Evolutionary conservation across 1,284 basidiomycete species (phyloP), one percentile per base, ranked within the genome.

Genomic region (Cystobasidium pallidum): DNA sequence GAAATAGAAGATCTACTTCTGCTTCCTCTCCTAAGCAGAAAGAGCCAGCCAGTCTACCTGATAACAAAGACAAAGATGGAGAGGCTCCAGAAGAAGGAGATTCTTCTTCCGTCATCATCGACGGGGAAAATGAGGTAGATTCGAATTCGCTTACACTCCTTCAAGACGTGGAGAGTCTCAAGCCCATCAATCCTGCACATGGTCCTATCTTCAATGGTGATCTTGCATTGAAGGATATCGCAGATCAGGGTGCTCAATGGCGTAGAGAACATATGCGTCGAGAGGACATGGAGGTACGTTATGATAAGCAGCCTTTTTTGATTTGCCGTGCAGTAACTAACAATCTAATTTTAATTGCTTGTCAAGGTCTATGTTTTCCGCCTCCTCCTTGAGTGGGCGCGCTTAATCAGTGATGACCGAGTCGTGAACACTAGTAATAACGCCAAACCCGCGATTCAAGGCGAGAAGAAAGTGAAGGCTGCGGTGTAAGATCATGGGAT

Each of bases 191-290:
- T 17, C 82, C 81, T 26, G 67, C 74, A 78, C 83, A 78, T 76
- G 83, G 79, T 75, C 82, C 57, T 75, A 77, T 78, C 63, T 80
- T 86, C 19, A 86, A 92, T 75, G 89, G 89, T 0, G 92, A 96
- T 79, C 83, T 84, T 52, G 85, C 89, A 72, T 81, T 94, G 70
- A 84, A 87, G 55, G 86, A 91, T 77, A 94, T 96, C 66, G 92
- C 92, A 0, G 84, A 88, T 57, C 91, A 91, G 1, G 93, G 94
- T 17, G 88, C 92, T 78, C 86, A 91, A 73, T 96, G 94, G 94
- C 92, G 90, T 82, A 86, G 87, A 78, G 89, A 86, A 2, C 84
- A 92, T 57, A 91, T 90, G 43, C 83, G 91, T 73, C 87, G 86
- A 74, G 84, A 89, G 74, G 94, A 96, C 82, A 93, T 93, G 91